These are phyloP conservation scores for Rosa lucieae DNA, from an alignment of 306 rosid species.

Conservation along the genomic window DNA sequence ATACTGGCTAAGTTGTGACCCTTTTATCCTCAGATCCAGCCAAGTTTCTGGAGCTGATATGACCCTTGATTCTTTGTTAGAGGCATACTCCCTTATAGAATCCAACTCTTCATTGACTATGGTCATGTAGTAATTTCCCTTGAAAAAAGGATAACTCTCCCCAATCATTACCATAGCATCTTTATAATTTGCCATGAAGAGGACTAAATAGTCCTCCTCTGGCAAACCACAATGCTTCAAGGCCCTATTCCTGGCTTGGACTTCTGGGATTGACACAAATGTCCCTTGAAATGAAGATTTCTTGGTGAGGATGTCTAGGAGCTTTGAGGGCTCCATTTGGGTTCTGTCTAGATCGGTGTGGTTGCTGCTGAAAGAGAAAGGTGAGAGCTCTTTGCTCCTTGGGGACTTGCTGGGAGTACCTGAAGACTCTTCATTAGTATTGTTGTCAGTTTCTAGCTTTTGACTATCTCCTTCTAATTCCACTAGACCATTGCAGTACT, in stretches of 20 bases:
- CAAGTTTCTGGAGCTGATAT: slow-evolving; percentile 43
- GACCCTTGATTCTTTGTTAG: slow-evolving; percentile 36
- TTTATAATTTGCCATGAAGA: slow-evolving; percentile 38
- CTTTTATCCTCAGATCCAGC: slow-evolving; percentile 49
- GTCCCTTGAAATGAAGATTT: slow-evolving; percentile 40
- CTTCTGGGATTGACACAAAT: slow-evolving; percentile 45
- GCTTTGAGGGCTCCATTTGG: slow-evolving; percentile 34
- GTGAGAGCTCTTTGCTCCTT: slow-evolving; percentile 24
- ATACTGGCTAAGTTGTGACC: slow-evolving; percentile 44
- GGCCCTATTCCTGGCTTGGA: slow-evolving; percentile 40
- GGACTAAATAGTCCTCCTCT: slow-evolving; percentile 37
- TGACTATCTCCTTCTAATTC: slow-evolving; percentile 38
- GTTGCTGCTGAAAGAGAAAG: slow-evolving; percentile 25
- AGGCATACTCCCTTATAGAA: slow-evolving; percentile 34
- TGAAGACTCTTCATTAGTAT: slow-evolving; percentile 48
- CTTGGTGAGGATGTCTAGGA: slow-evolving; percentile 35
- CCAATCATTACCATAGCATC: slow-evolving; percentile 45
- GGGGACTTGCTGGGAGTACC: slow-evolving; percentile 31
- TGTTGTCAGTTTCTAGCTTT: slow-evolving; percentile 47
- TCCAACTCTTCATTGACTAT: slow-evolving; percentile 28
- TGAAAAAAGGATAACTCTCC: slow-evolving; percentile 47
- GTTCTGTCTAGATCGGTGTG: slow-evolving; percentile 29
- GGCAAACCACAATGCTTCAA: slow-evolving; percentile 41
- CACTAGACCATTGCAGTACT: slow-evolving; percentile 51
- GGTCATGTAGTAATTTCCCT: slow-evolving; percentile 43